Base-by-base conservation (phyloP, 331 rosid species). In the Cydonia oblonga region DNA sequence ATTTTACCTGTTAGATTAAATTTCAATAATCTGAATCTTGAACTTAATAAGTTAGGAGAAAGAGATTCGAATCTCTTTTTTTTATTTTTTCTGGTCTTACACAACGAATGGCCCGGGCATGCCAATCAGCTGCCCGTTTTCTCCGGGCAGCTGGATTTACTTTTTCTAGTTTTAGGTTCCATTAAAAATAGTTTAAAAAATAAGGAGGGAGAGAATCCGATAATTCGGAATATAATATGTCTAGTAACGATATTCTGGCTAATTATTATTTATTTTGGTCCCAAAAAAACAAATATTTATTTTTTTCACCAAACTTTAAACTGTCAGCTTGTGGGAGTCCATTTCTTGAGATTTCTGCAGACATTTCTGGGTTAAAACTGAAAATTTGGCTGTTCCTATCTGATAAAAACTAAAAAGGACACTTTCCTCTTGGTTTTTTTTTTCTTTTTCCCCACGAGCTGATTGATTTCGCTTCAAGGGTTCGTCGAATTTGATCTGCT, bases 271-370 rank as follows among this genome's bases (percentile, higher is more conserved):
- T 2, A 6, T 16, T 49, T 49, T 49, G 54, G 54, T 49, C 54
- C 7, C 19, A 2, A 12, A 71, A 12, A 20, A 28, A 28, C 8
- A 33, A 25, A 13, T 61, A 1, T 30, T 78, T 73, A 2, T 42
- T 64, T 70, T 70, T 49, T 53, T 53, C 65, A 69, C 81, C 86
- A 79, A 72, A 83, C 86, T 81, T 86, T 89, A 72, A 87, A 80
- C 87, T 77, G 23, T 87, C 86, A 83, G 85, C 79, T 81, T 76
- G 82, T 73, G 70, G 81, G 80, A 78, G 80, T 80, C 88, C 88
- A 79, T 49, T 78, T 66, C 85, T 71, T 81, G 83, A 81, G 92
- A 90, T 87, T 83, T 83, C 88, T 80, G 79, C 82, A 71, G 86
- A 87, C 88, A 77, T 83, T 90, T 81, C 84, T 84, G 75, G 81